Evolutionary conservation across 2,329 filamentous ascomycete genomes (phyloP).

Genomic region (Harringtonia aguacate): DNA sequence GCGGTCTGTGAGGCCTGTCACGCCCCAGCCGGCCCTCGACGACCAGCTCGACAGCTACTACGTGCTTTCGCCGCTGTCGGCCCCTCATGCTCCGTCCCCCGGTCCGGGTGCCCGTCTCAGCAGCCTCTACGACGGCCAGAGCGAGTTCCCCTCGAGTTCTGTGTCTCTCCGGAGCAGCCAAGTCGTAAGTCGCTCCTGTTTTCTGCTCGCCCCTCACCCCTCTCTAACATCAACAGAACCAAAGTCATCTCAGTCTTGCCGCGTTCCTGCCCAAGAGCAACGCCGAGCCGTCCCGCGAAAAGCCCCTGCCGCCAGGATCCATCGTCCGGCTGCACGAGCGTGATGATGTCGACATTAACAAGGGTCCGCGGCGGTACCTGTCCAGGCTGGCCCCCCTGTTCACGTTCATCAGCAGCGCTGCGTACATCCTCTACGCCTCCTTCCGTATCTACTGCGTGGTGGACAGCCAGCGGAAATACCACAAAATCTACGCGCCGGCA

Average conservation of each 20-base stretch:
- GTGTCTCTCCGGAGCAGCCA: conserved; percentile 10
- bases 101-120: conserved; percentile 8
- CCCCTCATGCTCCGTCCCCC: conserved; percentile 10
- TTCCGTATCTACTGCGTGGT: conserved; percentile 42
- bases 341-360: conserved; percentile 31
- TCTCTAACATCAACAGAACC: conserved; percentile 19
- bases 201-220: not conserved
- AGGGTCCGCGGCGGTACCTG: conserved; percentile 27
- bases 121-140: conserved; percentile 9
- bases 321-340: conserved; percentile 31
- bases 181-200: not conserved
- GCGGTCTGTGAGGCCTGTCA: conserved; percentile 1
- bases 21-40: conserved; percentile 5
- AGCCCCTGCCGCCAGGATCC: conserved; percentile 20
- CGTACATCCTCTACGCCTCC: conserved; percentile 34
- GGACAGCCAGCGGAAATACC: conserved; percentile 30
- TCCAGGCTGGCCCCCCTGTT: conserved; percentile 26
- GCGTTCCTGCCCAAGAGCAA: conserved; percentile 23
- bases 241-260: conserved; percentile 30
- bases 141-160: conserved; percentile 8
- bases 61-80: conserved; percentile 5
- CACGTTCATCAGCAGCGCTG: conserved; percentile 25
- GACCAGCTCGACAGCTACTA: conserved; percentile 8
- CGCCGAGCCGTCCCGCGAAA: conserved; percentile 18
- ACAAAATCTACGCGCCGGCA: conserved; percentile 28